Conservation (phyloP, 2,329 filamentous ascomycete species). For the Dactylonectria macrodidyma region DNA sequence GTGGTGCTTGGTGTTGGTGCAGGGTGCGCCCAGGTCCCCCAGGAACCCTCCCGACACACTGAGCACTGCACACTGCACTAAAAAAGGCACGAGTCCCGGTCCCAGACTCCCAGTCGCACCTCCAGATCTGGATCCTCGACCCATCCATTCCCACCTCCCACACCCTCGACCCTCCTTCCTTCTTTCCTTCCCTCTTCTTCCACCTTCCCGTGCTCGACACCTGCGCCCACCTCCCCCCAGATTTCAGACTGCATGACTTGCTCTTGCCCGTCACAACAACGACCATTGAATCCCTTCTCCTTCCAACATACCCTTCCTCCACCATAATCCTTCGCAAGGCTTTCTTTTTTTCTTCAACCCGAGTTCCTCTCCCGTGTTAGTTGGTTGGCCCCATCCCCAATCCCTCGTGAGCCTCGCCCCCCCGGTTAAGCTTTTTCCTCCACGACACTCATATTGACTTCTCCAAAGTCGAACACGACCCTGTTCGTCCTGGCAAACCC, state of each 20-base stretch:
- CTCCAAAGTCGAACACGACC: conserved; percentile 3
- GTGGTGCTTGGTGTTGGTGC: conserved; percentile 13
- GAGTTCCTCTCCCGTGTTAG: conserved; percentile 46
- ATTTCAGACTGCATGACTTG: conserved; percentile 37
- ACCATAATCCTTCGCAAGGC: conserved; percentile 18
- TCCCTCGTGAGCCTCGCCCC: conserved; percentile 36
- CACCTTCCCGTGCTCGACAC: conserved; percentile 40
- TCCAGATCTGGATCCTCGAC: conserved; percentile 49
- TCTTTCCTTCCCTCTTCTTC: conserved; percentile 44
- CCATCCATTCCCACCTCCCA: conserved; percentile 49
- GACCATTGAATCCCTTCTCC: conserved; percentile 30
- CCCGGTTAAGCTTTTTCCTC: conserved; percentile 32
- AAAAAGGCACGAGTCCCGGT: conserved; percentile 8
- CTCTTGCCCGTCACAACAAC: conserved; percentile 29
- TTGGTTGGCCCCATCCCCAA: conserved; percentile 36
- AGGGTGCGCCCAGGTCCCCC: conserved; percentile 34
- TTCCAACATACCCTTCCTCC: conserved; percentile 15
- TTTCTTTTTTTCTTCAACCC: conserved; percentile 31
- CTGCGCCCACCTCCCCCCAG: conserved; percentile 29
- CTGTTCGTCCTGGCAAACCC: conserved; percentile 13
- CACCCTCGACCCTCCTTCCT: conserved; percentile 39
- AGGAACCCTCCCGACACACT: conserved; percentile 39
- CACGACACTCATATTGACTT: conserved; percentile 35
- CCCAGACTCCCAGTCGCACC: conserved; percentile 39
- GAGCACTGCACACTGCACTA: conserved; percentile 14